Evolutionary conservation across 2,329 filamentous ascomycete genomes (phyloP).

Genomic region (Aspergillus sp.): DNA sequence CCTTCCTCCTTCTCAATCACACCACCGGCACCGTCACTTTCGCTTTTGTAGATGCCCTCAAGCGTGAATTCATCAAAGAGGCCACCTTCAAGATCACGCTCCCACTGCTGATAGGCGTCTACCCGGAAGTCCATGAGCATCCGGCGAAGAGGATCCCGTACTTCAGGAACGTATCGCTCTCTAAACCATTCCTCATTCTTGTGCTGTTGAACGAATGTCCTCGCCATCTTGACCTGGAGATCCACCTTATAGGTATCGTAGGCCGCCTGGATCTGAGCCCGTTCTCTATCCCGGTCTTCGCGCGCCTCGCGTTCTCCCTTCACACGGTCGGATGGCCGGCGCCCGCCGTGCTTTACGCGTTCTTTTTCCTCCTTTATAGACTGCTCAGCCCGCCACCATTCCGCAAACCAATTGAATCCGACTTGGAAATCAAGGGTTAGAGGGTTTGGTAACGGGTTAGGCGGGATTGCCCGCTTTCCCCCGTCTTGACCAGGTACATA

Average conservation of each 20-base stretch:
- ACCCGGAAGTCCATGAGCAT: slow-evolving; percentile 79
- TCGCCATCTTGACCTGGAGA: slow-evolving; percentile 72
- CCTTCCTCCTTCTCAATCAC: slow-evolving; percentile 93
- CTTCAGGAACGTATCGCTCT: slow-evolving; percentile 85
- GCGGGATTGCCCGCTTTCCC: slow-evolving; percentile 51
- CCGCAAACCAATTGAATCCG: slow-evolving; percentile 67
- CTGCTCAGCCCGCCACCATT: slow-evolving; percentile 67
- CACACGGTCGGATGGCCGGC: slow-evolving; percentile 54
- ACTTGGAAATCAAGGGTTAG: slow-evolving; percentile 65
- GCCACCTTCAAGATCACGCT: slow-evolving; percentile 79
- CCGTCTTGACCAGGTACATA: slow-evolving; percentile 64
- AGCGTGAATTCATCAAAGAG: slow-evolving; percentile 92
- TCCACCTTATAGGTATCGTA: slow-evolving; percentile 68
- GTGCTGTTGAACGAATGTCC: slow-evolving; percentile 85
- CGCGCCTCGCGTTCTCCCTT: slow-evolving; percentile 63
- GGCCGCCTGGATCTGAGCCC: slow-evolving; percentile 62
- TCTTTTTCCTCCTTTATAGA: slow-evolving; percentile 65
- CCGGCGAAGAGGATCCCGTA: slow-evolving; percentile 70
- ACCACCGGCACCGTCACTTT: slow-evolving; percentile 82
- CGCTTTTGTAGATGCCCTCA: slow-evolving; percentile 90
- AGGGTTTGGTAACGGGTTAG: slow-evolving; percentile 62
- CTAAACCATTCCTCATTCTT: slow-evolving; percentile 98
- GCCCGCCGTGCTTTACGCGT: slow-evolving; percentile 58
- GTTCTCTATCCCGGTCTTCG: slow-evolving; percentile 63
- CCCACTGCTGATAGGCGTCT: slow-evolving; percentile 80